Base-by-base conservation (phyloP, 164 flowering plant genomes). In the Nymphaea colorata region DNA sequence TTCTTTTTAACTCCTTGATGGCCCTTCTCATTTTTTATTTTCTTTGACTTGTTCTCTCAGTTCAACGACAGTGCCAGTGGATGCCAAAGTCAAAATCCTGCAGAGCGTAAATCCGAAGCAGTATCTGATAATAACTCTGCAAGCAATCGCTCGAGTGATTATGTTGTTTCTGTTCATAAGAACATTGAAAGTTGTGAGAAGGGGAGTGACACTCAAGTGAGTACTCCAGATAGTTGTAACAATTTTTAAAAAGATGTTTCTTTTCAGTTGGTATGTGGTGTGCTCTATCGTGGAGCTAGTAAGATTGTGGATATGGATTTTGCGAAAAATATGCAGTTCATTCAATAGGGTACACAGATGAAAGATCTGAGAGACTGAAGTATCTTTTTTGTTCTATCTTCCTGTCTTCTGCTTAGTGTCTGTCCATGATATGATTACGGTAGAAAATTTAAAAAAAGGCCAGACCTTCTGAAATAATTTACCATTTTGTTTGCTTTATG, bases 171-270 rank as follows among this genome's bases (percentile, higher is more conserved):
- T 55, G 42, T 61, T 14, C 82, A 78, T 68, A 79, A 76, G 68
- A 81, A 76, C 59, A 76, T 76, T 42, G 87, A 82, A 57, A 68
- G 69, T 68, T 71, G 75, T 73, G 90, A 82, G 66, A 91, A 89
- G 80, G 91, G 84, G 71, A 89, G 85, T 68, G 97, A 94, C 82
- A 80, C 87, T 65, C 96, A 88, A 89, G 99, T 90, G 73, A 65
- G 87, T 75, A 25, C 64, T 8, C 5, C 16, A 55, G 61, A 64
- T 41, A 47, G 41, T 14, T 42, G 16, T 55, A 55, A 55, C 59
- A 55, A 55, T 10, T 8, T 55, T 8, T n/a, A n/a, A n/a, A n/a
- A n/a, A n/a, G n/a, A n/a, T n/a, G n/a, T n/a, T n/a, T n/a, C n/a
- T n/a, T n/a, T n/a, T n/a, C n/a, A n/a, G n/a, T n/a, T 55, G 59